Evolutionary conservation across 2,329 filamentous ascomycete species (phyloP), one percentile per base, ranked within the genome.

Genomic region (Scorias spongiosa): DNA sequence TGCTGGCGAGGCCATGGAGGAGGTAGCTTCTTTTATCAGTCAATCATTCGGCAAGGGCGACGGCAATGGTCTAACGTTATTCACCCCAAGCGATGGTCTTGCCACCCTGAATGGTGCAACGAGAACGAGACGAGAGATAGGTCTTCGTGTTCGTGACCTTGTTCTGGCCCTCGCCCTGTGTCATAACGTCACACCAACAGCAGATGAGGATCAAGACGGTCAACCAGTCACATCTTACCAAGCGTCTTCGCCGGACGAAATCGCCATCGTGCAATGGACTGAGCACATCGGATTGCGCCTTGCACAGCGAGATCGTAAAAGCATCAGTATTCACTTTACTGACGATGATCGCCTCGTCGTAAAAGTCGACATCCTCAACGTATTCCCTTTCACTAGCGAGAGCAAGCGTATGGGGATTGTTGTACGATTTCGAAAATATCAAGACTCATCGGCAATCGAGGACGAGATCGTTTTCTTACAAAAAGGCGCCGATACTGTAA

Each of bases 321-420:
- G 75, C 38, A 95, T 98, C 70, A 71, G 79, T 2, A 72, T 98
- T 2, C 81, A 88, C 57, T 89, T 81, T 3, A 77, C 81, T 1
- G 78, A 81, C 44, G 83, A 77, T 2, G 80, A 81, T 15, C 75
- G 80, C 42, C 67, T 76, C 0, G 82, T 91, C 2, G 85, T 98
- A 20, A 80, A 80, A 18, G 89, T 93, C 20, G 79, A 81, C 44
- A 93, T 98, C 41, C 71, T 96, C 3, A 89, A 96, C 39, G 79
- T 96, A 2, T 98, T 98, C 55, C 93, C 93, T 0, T 98, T 98
- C 60, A 98, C 91, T 0, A 95, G 88, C 0, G 91, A 96, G 51
- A 89, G 89, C 52, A 98, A 98, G 65, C 79, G 91, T 42, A 98
- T 98, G 91, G 91, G 93, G 9, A 89, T 98, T 46, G 81, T 98